Conservation (phyloP, 495 filamentous ascomycete genomes). For the Ramalina intermedia region DNA sequence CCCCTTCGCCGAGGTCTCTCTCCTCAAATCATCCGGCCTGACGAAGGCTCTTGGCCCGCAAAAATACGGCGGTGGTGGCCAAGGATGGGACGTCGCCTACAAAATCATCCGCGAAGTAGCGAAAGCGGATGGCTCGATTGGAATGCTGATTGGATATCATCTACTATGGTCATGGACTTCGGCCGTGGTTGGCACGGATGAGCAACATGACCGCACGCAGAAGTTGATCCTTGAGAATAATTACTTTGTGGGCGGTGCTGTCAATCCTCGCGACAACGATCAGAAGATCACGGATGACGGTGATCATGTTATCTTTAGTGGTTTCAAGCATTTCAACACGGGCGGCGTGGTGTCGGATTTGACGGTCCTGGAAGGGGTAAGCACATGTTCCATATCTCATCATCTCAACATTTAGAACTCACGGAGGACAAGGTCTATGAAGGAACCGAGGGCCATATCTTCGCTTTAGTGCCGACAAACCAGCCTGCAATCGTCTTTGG, state of each 20-base stretch:
- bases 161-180: constrained; percentile 45
- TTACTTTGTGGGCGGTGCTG: constrained; percentile 46
- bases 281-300: constrained; percentile 37
- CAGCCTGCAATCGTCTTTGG: constrained; percentile 40
- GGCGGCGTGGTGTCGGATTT: constrained; percentile 46
- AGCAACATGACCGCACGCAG: constrained; percentile 38
- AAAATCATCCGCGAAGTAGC: constrained; percentile 44
- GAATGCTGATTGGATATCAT: constrained; percentile 35
- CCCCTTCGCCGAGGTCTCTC: constrained; percentile 37
- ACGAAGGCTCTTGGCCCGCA: constrained; percentile 38
- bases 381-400: not conserved
- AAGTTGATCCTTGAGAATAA: constrained; percentile 40
- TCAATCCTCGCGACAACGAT: constrained; percentile 47
- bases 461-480: constrained; percentile 36
- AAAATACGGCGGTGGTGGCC: constrained; percentile 42
- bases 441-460: constrained; percentile 42
- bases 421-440: constrained; percentile 20
- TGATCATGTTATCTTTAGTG: constrained; percentile 38
- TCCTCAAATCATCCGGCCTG: constrained; percentile 43
- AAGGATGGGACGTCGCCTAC: constrained; percentile 41
- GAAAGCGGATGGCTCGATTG: constrained; percentile 40
- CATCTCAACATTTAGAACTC: not conserved
- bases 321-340: constrained; percentile 47
- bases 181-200: constrained; percentile 37
- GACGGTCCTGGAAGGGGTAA: constrained; percentile 43